These are phyloP conservation scores for Aspergillus pseudoviridinutans DNA, from an alignment of 2,329 filamentous ascomycete species.

Conservation along the genomic window DNA sequence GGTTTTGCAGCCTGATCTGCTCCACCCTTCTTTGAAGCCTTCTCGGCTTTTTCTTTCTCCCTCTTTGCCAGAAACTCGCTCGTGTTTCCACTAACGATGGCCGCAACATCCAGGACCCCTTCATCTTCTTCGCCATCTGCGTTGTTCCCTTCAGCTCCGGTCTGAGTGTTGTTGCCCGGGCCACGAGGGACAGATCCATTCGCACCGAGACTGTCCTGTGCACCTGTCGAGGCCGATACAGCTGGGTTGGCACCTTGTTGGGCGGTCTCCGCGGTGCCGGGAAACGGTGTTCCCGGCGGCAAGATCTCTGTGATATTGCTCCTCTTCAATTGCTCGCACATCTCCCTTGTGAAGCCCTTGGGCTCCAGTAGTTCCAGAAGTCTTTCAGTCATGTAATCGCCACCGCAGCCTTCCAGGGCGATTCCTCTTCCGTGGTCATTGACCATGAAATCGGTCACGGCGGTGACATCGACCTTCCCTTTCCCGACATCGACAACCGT, in stretches of 20 bases:
- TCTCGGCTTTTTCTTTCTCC: constrained; percentile 60
- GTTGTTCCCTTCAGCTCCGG: constrained; percentile 48
- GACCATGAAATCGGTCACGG: constrained; percentile 77
- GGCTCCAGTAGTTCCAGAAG: constrained; percentile 62
- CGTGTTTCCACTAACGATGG: constrained; percentile 62
- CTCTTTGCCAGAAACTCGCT: constrained; percentile 59
- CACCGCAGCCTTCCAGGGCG: constrained; percentile 67
- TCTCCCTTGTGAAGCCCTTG: constrained; percentile 56
- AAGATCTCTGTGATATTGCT: constrained; percentile 61
- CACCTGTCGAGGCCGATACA: constrained; percentile 54
- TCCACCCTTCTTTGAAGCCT: constrained; percentile 50
- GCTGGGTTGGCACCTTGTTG: constrained; percentile 50
- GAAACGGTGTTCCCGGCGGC: constrained; percentile 51
- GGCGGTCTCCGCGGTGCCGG: constrained; percentile 44
- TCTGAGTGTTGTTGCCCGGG: constrained; percentile 53
- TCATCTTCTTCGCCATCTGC: constrained; percentile 55
- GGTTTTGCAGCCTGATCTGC: constrained; percentile 47
- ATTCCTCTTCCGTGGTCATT: constrained; percentile 63
- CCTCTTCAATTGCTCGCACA: constrained; percentile 63
- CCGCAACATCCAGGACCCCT: constrained; percentile 61
- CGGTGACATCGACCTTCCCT: constrained; percentile 89
- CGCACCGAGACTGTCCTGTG: constrained; percentile 38
- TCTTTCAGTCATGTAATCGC: constrained; percentile 77
- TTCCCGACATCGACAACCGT: constrained; percentile 89
- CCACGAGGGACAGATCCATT: constrained; percentile 46